phyloP scores from a whole-genome alignment of 495 filamentous ascomycete species.

The Extremus antarcticus region DNA sequence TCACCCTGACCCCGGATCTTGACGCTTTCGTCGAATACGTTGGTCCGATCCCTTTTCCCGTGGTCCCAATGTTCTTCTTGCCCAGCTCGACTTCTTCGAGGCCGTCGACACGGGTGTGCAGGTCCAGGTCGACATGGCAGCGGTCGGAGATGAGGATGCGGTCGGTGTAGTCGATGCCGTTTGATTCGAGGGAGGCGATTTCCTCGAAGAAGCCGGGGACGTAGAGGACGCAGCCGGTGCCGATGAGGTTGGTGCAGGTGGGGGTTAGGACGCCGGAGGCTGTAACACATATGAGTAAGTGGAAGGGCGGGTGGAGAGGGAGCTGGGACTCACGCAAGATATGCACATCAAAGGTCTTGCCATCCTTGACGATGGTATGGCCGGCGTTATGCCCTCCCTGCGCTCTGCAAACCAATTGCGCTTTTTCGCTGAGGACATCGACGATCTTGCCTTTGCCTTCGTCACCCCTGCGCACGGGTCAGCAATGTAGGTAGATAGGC shows the following conservation, averaged over 20 bases:
- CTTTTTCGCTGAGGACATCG: constrained; percentile 50
- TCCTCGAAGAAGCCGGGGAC: constrained; percentile 83
- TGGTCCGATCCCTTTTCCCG: constrained; percentile 41
- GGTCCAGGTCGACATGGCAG: constrained; percentile 72
- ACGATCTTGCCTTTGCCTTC: constrained; percentile 54
- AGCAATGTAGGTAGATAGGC: no score
- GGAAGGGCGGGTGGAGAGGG: not conserved
- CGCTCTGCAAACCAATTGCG: constrained; percentile 49
- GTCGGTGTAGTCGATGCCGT: constrained; percentile 56
- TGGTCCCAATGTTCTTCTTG: constrained; percentile 44
- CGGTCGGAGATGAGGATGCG: constrained; percentile 73
- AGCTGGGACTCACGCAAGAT: constrained; percentile 20
- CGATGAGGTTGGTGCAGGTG: constrained; percentile 69
- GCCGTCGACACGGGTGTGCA: constrained; percentile 73
- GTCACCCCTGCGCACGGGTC: constrained; percentile 13
- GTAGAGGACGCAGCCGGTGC: constrained; percentile 75
- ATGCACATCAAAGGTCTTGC: constrained; percentile 19
- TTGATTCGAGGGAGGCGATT: constrained; percentile 54
- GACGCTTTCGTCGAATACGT: constrained; percentile 74
- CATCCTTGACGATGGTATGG: constrained; percentile 48
- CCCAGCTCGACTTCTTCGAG: constrained; percentile 70
- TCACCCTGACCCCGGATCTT: constrained; percentile 61
- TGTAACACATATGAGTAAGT: constrained; percentile 15
- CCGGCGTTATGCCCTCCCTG: constrained; percentile 58
- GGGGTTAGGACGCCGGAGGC: constrained; percentile 57